Base-by-base conservation (phyloP, 108 stramenopile species). In the Pseudonitzschia multiseries region DNA sequence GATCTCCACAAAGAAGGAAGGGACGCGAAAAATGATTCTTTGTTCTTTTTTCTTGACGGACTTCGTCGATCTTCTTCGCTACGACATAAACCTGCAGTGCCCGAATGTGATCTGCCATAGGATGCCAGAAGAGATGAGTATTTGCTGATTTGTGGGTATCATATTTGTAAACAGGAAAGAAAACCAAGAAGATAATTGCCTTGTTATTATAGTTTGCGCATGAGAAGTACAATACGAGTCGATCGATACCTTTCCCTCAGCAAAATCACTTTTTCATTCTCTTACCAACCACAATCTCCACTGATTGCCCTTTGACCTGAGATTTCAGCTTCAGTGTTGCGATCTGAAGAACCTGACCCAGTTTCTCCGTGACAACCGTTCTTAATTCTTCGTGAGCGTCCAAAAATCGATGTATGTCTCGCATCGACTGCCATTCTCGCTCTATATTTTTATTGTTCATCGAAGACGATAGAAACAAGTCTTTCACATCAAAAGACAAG, bases 81-180 rank as follows among this genome's bases (percentile, higher is more conserved):
- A 83, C 73, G 27, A 82, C 75, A 9, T 69, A 82, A 22, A 75
- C 72, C 61, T 91, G 88, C 73, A 91, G 70, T 22, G 81, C 69
- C 17, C 88, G 84, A 52, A 93, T 79, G 68, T 93, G 92, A 32
- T 69, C 60, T 43, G 86, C 92, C 51, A 69, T 66, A 8, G 87
- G 89, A 68, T 93, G 92, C 67, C 80, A 93, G 65, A 93, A 93
- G 22, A 93, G 70, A 61, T 93, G 92, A 4, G 92, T 93, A 65
- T 93, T 93, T 22, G 80, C 84, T 36, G 20, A 24, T 48, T 18
- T 14, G 46, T 2, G 46, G 46, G 12, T 48, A 36, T 48, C 13
- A 2, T 3, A 48, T 48, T 9, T 48, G 46, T 18, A 48, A 48
- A 48, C 12, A 18, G 18, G 12, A 48, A 14, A 48, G 18, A 48